Base-by-base conservation (phyloP, 768 basidiomycete genomes). In the Lentinula sp. region DNA sequence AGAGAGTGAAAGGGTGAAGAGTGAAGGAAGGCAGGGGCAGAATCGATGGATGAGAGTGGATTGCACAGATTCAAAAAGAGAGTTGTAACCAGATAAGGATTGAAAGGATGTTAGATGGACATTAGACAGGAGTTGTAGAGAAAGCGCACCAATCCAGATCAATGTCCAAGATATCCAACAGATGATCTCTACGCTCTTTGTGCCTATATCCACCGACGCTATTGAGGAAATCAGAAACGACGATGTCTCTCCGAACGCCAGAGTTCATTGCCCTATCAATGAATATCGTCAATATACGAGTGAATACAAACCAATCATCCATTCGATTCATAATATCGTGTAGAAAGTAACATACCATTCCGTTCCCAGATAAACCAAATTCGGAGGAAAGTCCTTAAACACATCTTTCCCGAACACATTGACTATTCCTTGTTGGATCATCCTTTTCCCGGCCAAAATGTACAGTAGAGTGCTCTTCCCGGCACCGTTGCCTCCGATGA, bases 401-500 rank as follows among this genome's bases (percentile, higher is more conserved):
- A 51, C 51, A 52, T 58, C 54, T 32, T 57, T 51, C 15, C 61
- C 54, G 28, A 54, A 61, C 2, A 62, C 43, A 28, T 36, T 28
- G 20, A 62, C 61, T 6, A 33, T 81, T 3, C 59, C 59, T 15
- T 60, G 59, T 16, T 60, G 59, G 4, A 60, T 51, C 59, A 60
- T 37, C 3, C 59, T 83, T 73, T 95, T 98, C 7, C 96, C 96
- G 0, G 96, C 96, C 6, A 98, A 81, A 60, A 98, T 89, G 68
- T 96, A 91, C 16, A 99, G 80, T 12, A 99, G 78, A 4, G 96
- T 98, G n/a, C 94, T 95, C 74, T 99, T 98, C 8, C 96, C 96
- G 55, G 93, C 90, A 74, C 96, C 96, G 71, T 98, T 98, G 0
- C 55, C 93, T 52, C 97, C 96, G 43, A 98, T 78, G 49, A 98